Evolutionary conservation across 2,329 filamentous ascomycete species (phyloP), one percentile per base, ranked within the genome.

Genomic region (Cladosporium halotolerans): DNA sequence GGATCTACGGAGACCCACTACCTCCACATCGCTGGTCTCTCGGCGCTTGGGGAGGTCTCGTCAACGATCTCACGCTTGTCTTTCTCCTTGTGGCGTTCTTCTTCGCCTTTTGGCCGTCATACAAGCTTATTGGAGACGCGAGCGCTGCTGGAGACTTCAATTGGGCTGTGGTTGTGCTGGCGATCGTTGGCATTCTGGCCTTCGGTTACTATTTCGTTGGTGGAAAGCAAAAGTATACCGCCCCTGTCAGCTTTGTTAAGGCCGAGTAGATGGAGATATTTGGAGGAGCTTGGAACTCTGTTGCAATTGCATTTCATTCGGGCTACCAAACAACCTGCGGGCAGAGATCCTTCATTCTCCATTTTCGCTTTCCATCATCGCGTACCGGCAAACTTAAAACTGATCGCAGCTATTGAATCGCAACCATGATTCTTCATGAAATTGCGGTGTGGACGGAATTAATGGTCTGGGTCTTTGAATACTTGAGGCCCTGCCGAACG

Each of bases 21-120:
- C 60, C 66, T 3, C 65, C 64, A 9, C 56, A 61, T 31, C 57
- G 64, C 32, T 70, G 63, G 58, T 62, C 60, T 4, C 58, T 70
- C 6, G 67, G 67, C 18, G 59, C 58, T 41, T 67, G 57, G 54
- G 67, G 67, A n/a, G 61, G 58, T 8, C 48, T 62, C 34, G 40
- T 58, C 43, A 59, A 59, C 9, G 51, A 51, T 42, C 31, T 49
- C 18, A 53, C 56, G 8, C 32, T 59, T 13, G 42, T 40, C 10
- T 59, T 53, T 19, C 36, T 57, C 32, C 10, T 52, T 3, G 44
- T 57, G 1, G 51, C 46, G 2, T 56, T 59, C 18, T 33, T 59
- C 47, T 58, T 58, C 36, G 44, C 46, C 6, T 58, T 58, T 50
- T 59, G 53, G 43, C 57, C 57, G 6, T 40, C 34, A 23, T 41